Base-by-base conservation (phyloP, 768 basidiomycete species). In the Royoungia palumana region DNA sequence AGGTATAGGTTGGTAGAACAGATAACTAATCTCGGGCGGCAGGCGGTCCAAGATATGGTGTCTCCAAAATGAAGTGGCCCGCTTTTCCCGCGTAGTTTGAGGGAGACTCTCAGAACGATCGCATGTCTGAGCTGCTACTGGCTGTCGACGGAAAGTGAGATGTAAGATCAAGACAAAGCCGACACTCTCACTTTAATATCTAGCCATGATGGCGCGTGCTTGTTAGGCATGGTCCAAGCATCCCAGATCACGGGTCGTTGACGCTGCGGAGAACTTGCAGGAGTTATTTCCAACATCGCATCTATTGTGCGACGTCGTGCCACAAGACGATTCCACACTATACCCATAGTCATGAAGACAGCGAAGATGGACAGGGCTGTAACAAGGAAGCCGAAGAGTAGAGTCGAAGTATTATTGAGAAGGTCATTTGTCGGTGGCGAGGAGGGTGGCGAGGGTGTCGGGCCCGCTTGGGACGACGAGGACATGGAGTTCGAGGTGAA, bases 311-410 rank as follows among this genome's bases (percentile, higher is more conserved):
- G 66, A 22, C 66, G 66, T 17, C 66, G 59, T 2, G 46, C 32
- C 19, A 68, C 55, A n/a, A 67, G 68, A 36, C 68, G 66, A 35
- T 62, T 67, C 66, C 66, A 67, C 42, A 64, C 37, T 4, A 68
- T 47, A 7, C 66, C 68, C 47, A 47, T 49, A 11, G 48, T 41
- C 61, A 69, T 65, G 47, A 67, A 69, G 34, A 68, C 27, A 2
- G 57, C 64, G 40, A 67, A 67, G 20, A 67, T 35, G 0, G 66
- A 62, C 35, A 67, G 50, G n/a, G 64, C 55, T n/a, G 51, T 59
- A 44, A 67, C 48, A 28, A 67, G 63, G 47, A 67, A 69, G 16
- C 64, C 68, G 13, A 67, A 68, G 37, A 67, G 58, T 12, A 69
- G 43, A 20, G 55, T 51, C 12, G 65, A 67, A 0, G 67, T 53